phyloP scores from a whole-genome alignment of 805 yeast genomes.

The Jamesozyma piceae region DNA sequence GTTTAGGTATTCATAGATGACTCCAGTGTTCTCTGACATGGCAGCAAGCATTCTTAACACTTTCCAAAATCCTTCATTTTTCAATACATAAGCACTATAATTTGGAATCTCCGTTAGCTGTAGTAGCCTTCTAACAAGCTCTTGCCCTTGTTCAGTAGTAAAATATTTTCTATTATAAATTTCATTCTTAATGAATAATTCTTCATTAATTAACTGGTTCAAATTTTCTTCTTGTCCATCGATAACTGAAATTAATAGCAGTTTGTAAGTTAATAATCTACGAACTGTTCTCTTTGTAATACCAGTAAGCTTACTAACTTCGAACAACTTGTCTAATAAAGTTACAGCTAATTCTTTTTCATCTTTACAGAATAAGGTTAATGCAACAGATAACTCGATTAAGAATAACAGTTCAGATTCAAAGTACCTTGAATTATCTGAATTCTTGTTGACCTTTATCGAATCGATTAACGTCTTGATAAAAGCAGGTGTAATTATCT shows the following conservation, averaged over 20 bases:
- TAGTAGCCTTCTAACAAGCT: conserved; percentile 38
- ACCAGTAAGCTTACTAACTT: conserved; percentile 10
- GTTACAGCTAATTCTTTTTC: conserved; percentile 25
- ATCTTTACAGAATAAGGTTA: conserved; percentile 23
- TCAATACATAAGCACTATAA: conserved; percentile 33
- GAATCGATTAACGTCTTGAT: conserved; percentile 30
- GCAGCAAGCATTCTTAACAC: conserved; percentile 41
- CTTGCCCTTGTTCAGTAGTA: conserved; percentile 37
- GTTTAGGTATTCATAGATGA: conserved; percentile 42
- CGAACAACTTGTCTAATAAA: conserved; percentile 15
- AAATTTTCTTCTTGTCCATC: conserved; percentile 18
- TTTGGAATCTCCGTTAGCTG: conserved; percentile 23
- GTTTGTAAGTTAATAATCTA: conserved; percentile 34
- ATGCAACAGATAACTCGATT: conserved; percentile 34
- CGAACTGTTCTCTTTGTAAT: conserved; percentile 23
- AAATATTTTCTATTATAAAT: conserved; percentile 26
- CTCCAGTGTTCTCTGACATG: conserved; percentile 33
- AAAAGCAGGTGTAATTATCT: conserved; percentile 25
- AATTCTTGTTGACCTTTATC: conserved; percentile 29
- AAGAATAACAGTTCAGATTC: conserved; percentile 42
- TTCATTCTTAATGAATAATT: conserved; percentile 27
- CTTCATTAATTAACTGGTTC: conserved; percentile 20
- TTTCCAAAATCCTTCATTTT: conserved; percentile 49
- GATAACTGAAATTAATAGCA: conserved; percentile 21
- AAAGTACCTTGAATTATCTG: conserved; percentile 32